Conservation (phyloP, 176 grass and related monocot species). For the Aechmea fasciata region DNA sequence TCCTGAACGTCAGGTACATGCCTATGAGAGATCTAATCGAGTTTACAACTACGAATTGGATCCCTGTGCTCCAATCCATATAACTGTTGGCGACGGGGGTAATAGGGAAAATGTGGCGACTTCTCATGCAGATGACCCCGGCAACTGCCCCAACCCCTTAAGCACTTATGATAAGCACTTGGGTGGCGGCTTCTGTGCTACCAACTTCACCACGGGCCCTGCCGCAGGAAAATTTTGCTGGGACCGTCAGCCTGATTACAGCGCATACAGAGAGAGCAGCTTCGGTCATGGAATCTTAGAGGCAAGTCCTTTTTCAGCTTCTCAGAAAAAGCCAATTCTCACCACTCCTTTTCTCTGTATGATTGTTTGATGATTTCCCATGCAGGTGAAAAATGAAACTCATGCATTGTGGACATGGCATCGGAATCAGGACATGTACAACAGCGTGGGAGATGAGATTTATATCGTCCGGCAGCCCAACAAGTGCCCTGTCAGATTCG, state of each 20-base stretch:
- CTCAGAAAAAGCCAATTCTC: neutral
- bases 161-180: conserved; percentile 32
- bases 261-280: conserved; percentile 67
- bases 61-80: conserved; percentile 52
- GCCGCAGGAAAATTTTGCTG: conserved; percentile 76
- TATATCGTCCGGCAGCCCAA: conserved; percentile 63
- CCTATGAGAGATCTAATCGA: conserved; percentile 82
- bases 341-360: neutral
- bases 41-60: conserved; percentile 65
- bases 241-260: conserved; percentile 71
- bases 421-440: conserved; percentile 62
- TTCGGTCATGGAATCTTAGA: conserved; percentile 85
- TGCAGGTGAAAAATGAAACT: conserved; percentile 82
- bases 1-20: conserved; percentile 46
- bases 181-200: conserved; percentile 38
- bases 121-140: conserved; percentile 52
- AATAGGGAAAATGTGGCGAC: conserved; percentile 71
- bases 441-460: conserved; percentile 42
- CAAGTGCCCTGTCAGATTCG: conserved; percentile 21
- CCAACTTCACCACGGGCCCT: conserved; percentile 61
- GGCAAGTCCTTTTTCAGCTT: conserved; percentile 16
- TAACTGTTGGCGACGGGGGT: conserved; percentile 55
- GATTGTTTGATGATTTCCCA: conserved; percentile 1
- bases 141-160: conserved; percentile 43
- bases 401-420: conserved; percentile 90